Evolutionary conservation across 192 early-diverging fungal genomes (phyloP).

Genomic region (Linnemannia hyalina): DNA sequence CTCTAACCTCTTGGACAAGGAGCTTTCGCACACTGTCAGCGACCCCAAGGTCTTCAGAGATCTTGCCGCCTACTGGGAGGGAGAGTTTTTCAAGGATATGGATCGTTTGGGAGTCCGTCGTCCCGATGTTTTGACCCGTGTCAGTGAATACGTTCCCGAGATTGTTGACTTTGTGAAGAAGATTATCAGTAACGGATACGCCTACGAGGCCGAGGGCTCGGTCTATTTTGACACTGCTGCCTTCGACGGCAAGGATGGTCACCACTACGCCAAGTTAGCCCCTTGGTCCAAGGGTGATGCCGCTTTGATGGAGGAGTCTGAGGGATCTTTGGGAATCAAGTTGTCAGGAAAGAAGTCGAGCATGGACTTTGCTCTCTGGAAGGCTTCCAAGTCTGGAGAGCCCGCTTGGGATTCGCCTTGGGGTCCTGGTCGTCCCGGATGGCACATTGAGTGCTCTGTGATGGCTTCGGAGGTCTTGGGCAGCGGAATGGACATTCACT

Average conservation of each 20-base stretch:
- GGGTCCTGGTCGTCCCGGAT: slow-evolving; percentile 95
- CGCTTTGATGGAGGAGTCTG: slow-evolving; percentile 88
- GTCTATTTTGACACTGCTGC: slow-evolving; percentile 94
- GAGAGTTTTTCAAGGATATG: slow-evolving; percentile 94
- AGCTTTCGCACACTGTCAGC: slow-evolving; percentile 75
- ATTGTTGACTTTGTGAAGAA: slow-evolving; percentile 90
- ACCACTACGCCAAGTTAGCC: slow-evolving; percentile 95
- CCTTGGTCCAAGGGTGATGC: slow-evolving; percentile 89
- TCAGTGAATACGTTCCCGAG: slow-evolving; percentile 97
- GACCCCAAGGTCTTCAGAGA: slow-evolving; percentile 95
- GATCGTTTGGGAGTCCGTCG: slow-evolving; percentile 88
- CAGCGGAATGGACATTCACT: slow-evolving; percentile 92
- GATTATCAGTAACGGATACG: slow-evolving; percentile 96
- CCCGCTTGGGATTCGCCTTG: slow-evolving; percentile 95
- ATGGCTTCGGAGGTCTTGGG: slow-evolving; percentile 97
- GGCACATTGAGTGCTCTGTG: slow-evolving; percentile 99
- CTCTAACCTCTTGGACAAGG: slow-evolving; percentile 65
- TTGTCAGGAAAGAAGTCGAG: slow-evolving; percentile 74
- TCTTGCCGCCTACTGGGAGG: slow-evolving; percentile 93
- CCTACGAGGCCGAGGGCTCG: slow-evolving; percentile 90
- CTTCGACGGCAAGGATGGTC: slow-evolving; percentile 85
- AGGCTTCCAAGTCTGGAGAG: slow-evolving; percentile 92
- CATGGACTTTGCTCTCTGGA: slow-evolving; percentile 98
- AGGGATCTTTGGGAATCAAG: slow-evolving; percentile 85
- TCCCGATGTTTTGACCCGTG: slow-evolving; percentile 92